Conservation (phyloP, 2,329 filamentous ascomycete species). For the Penicillium sp. region DNA sequence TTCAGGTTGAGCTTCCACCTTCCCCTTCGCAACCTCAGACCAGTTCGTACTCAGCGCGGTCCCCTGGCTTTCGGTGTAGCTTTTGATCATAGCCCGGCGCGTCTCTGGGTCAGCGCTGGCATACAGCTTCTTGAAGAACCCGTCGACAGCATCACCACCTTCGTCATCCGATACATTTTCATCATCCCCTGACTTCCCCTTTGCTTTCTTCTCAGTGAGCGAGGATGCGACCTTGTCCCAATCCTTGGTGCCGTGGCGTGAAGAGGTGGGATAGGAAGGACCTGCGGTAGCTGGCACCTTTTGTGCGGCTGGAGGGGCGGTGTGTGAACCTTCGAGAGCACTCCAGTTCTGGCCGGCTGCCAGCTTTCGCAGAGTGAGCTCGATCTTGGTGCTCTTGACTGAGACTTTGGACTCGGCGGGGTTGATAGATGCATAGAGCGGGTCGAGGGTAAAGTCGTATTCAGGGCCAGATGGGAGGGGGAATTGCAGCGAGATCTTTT, state of each 20-base stretch:
- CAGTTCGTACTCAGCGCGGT: conserved; percentile 91
- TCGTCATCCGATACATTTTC: conserved; percentile 36
- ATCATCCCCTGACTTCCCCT: conserved; percentile 18
- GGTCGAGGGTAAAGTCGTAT: conserved; percentile 62
- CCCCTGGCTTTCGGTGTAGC: conserved; percentile 88
- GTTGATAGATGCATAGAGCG: conserved; percentile 66
- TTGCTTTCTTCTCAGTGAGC: conserved; percentile 41
- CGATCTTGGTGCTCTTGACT: conserved; percentile 75
- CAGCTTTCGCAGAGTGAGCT: conserved; percentile 69
- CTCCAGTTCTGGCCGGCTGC: conserved; percentile 66
- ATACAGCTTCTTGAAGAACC: conserved; percentile 90
- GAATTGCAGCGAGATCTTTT: conserved; percentile 57
- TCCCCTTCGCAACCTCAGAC: conserved; percentile 71
- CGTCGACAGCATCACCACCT: conserved; percentile 64
- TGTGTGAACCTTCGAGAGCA: conserved; percentile 50
- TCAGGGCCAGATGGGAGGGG: conserved; percentile 52
- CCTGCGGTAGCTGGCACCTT: conserved; percentile 29
- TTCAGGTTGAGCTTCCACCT: conserved; percentile 54
- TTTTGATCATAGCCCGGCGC: conserved; percentile 95
- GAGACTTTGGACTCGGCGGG: conserved; percentile 57
- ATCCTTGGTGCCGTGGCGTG: conserved; percentile 76
- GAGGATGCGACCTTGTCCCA: conserved; percentile 76
- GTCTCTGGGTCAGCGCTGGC: conserved; percentile 73
- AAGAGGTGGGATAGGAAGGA: conserved; percentile 81
- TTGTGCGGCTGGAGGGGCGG: conserved; percentile 19